Evolutionary conservation across 441 rosid species (phyloP).

Genomic region (Gossypium schwendimanii): DNA sequence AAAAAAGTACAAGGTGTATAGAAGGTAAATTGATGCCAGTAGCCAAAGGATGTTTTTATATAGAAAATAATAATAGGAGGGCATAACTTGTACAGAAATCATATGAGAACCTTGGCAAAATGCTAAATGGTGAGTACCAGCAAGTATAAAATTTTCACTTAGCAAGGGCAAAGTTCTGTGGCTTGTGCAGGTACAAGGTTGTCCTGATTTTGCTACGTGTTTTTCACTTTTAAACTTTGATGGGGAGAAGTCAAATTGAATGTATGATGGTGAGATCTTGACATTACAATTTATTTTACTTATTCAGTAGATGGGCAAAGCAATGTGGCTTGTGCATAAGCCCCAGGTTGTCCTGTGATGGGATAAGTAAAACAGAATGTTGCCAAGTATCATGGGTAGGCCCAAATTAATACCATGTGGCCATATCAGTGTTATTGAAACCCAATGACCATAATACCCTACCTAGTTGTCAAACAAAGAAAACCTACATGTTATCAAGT

Average conservation of each 20-base stretch:
- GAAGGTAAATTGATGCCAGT: not conserved
- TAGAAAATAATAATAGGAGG: not conserved
- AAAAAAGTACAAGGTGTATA: not conserved
- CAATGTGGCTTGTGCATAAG: not conserved
- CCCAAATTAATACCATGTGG: not conserved
- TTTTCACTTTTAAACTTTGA: not conserved
- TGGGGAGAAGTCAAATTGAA: not conserved
- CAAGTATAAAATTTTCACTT: not conserved
- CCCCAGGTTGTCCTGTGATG: not conserved
- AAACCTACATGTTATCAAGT: constrained; percentile 4
- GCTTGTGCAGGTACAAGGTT: not conserved
- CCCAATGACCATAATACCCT: not conserved
- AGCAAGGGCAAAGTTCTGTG: not conserved
- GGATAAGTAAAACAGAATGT: not conserved
- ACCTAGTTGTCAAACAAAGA: not conserved
- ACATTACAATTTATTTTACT: not conserved
- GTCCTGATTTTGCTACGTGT: not conserved
- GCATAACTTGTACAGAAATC: not conserved
- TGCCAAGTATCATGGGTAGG: not conserved
- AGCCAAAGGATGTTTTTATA: not conserved
- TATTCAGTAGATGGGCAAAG: not conserved
- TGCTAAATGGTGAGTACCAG: not conserved
- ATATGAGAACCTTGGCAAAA: not conserved
- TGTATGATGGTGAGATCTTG: not conserved
- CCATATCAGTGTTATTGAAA: not conserved